These are phyloP conservation scores for Jasminum sambac DNA, from an alignment of 257 asterid genomes.

Conservation along the genomic window DNA sequence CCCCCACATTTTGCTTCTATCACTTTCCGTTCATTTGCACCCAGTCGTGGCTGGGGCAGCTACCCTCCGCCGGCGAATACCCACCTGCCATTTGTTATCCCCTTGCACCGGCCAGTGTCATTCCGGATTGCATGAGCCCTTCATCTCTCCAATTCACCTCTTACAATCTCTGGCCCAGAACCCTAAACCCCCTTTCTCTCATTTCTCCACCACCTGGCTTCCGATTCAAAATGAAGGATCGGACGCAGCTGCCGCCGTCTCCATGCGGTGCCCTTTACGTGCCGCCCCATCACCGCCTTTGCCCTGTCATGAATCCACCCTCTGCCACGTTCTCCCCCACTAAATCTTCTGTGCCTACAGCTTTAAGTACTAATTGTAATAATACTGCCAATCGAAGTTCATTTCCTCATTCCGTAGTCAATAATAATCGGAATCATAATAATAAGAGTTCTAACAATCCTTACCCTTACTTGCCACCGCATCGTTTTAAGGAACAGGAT, in stretches of 20 bases:
- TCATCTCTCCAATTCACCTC: constrained; percentile 40
- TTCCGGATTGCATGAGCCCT: constrained; percentile 48
- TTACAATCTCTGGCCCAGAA: constrained; percentile 34
- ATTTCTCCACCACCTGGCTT: constrained; percentile 29
- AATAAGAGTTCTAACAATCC: constrained; percentile 31
- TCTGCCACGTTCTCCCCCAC: constrained; percentile 24
- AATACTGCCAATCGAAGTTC: constrained; percentile 34
- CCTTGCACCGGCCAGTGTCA: constrained; percentile 14
- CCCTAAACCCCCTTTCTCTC: constrained; percentile 50
- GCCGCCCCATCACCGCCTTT: constrained; percentile 79
- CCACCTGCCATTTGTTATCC: constrained; percentile 5
- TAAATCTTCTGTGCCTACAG: constrained; percentile 30
- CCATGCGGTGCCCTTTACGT: constrained; percentile 54
- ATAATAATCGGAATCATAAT: constrained; percentile 10
- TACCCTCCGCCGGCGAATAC: constrained; percentile 21
- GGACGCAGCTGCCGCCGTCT: constrained; percentile 40
- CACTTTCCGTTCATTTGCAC: background rate
- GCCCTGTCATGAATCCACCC: constrained; percentile 36
- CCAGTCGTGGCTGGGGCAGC: background rate
- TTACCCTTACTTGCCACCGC: constrained; percentile 49
- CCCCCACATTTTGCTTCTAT: too few species aligned
- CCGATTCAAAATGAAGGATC: constrained; percentile 52
- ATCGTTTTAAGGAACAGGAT: constrained; percentile 42
- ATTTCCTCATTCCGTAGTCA: constrained; percentile 28
- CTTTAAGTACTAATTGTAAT: constrained; percentile 17